Evolutionary conservation across 2,329 filamentous ascomycete genomes (phyloP), one percentile per base, ranked within the genome.

Genomic region (Aspergillus pseudoglaucus): DNA sequence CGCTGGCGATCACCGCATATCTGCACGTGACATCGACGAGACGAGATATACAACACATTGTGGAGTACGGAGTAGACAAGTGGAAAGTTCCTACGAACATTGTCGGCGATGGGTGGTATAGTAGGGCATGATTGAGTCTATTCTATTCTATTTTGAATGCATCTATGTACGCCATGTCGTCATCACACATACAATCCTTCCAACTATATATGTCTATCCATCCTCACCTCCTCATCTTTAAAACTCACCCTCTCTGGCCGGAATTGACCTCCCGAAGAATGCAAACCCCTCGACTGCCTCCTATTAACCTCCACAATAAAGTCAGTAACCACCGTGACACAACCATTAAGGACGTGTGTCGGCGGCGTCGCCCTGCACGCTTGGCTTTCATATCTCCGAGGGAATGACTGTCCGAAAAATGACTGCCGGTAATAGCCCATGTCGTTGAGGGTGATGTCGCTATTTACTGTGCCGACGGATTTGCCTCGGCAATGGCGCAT

Each of bases 301-400:
- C 30, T 27, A 12, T 60, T 58, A 12, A 66, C 53, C 30, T 63
- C 51, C 22, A 66, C 57, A 8, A 59, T 53, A 44, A 66, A 62
- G 54, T 66, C 63, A 2, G 63, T 66, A 30, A 62, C 59, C 0
- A 65, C 53, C 3, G 60, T 62, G 2, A 66, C 63, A 18, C 48
- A 49, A 0, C 44, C 37, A 12, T 39, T 20, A 44, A 43, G 48
- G 6, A 53, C 5, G 14, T 53, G 40, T 6, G 49, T 47, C 5
- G 53, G 40, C 44, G 50, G 48, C 14, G 51, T 33, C 15, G 51
- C 50, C 20, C 47, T 53, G 0, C 53, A 54, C 3, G 50, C 46
- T 1, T 47, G 51, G 33, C 48, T 51, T 9, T 49, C 42, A 4
- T 50, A 59, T 1, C 50, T 47, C 43, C 57, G 47, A 44, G 30